Base-by-base conservation (phyloP, 2,329 filamentous ascomycete species). In the Reticulascus tulasneorum region DNA sequence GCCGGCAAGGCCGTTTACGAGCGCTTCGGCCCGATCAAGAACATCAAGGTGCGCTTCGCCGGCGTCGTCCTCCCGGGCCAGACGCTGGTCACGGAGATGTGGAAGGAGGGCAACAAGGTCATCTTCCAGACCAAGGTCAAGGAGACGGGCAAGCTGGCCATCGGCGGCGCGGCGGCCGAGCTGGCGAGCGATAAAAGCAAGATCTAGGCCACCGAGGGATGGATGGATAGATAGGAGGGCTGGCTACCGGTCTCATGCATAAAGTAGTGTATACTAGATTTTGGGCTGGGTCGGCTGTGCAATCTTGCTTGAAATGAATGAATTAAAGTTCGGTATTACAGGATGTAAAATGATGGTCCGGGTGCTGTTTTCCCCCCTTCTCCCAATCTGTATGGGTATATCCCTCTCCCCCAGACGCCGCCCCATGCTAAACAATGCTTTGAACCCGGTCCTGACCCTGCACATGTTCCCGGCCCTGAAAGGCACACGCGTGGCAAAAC, bases 1-100 rank as follows among this genome's bases (percentile, higher is more conserved):
- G 83, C 86, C 12, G 87, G 84, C 47, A 96, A 95, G 75, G 89
- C 91, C 42, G 80, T 98, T 24, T 84, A 90, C 59, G 77, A 88
- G 64, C 83, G 73, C 9, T 97, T 82, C 54, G 93, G 93, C 5
- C 66, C 76, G 29, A 89, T 85, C 68, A 87, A 85, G 73, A 94
- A 89, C 68, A 82, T 95, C 69, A 95, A 95, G 74, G 89, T 94
- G 17, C 75, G 89, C 46, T 95, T 95, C 59, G 87, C 87, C 2
- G 88, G 89, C 37, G 81, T 85, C 9, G 89, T 95, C 10, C 60
- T 90, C 38, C 89, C 87, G 0, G 88, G 88, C 11, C 84, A 95
- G 75, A 94, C 87, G n/a, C 73, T 95, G 38, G 75, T 86, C 45
- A 94, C 88, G 7, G 88, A 94, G 73, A 91, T 94, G 86, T 95